These are phyloP conservation scores for Laetiporus sulphureus DNA, from an alignment of 1,284 basidiomycete species.

Conservation along the genomic window DNA sequence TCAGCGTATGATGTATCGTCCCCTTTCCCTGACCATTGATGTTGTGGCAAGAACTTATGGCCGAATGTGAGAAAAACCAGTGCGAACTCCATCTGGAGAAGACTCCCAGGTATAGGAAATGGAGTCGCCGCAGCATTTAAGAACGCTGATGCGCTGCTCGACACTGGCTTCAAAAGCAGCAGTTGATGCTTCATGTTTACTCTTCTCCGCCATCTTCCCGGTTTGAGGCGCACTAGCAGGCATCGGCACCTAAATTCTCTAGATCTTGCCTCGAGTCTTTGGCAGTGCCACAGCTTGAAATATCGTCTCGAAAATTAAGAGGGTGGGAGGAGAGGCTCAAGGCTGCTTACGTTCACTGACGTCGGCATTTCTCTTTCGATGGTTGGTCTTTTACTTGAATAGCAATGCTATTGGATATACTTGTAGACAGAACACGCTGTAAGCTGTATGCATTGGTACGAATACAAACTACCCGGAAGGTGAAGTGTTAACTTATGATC, in stretches of 20 bases:
- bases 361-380: too few species aligned
- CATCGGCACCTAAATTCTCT: conserved; percentile 21
- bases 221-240: conserved; percentile 10
- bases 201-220: not conserved
- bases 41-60: conserved; percentile 33
- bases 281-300: conserved; percentile 70
- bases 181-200: conserved; percentile 9
- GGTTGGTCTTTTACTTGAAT: too few species aligned
- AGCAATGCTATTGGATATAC: too few species aligned
- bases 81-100: conserved; percentile 91
- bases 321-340: too few species aligned
- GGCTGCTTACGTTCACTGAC: too few species aligned
- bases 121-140: conserved; percentile 57
- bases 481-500: too few species aligned
- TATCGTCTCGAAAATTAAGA: conserved; percentile 65
- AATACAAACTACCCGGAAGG: too few species aligned
- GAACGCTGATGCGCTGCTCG: conserved; percentile 42
- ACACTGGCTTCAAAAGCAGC: conserved; percentile 28
- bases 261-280: conserved; percentile 68
- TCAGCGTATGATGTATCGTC: conserved; percentile 7
- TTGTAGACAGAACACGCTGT: too few species aligned
- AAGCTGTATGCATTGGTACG: too few species aligned
- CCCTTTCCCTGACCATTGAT: too few species aligned
- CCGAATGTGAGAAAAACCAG: conserved; percentile 88
- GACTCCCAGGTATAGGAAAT: conserved; percentile 78